Conservation (phyloP, 2,329 filamentous ascomycete species). For the Sphaerulina vaccinii region DNA sequence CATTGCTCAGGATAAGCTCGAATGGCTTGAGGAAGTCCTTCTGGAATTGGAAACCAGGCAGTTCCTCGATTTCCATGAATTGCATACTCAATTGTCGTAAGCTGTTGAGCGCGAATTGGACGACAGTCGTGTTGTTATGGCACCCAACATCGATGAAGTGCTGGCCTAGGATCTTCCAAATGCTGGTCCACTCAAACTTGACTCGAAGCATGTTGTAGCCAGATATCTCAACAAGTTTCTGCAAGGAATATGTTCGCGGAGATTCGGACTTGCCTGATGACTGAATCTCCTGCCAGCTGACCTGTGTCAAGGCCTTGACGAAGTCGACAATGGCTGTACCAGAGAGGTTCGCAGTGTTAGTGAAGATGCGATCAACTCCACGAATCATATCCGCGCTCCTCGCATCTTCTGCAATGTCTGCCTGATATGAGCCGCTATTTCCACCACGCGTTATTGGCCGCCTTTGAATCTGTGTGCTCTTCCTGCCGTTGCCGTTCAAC, state of each 20-base stretch:
- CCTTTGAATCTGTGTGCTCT: constrained; percentile 56
- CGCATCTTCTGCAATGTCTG: constrained; percentile 86
- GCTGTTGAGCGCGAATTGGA: constrained; percentile 96
- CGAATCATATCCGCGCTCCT: constrained; percentile 91
- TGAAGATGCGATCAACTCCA: constrained; percentile 92
- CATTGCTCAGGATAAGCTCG: constrained; percentile 94
- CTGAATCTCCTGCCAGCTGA: constrained; percentile 99
- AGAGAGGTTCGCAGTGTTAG: constrained; percentile 87
- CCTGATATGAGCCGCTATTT: constrained; percentile 53
- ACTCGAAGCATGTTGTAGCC: constrained; percentile 99
- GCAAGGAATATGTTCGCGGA: constrained; percentile 91
- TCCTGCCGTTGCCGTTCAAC: constrained; percentile 22
- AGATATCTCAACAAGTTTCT: constrained; percentile 97
- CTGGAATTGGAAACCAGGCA: constrained; percentile 99
- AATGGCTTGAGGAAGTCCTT: constrained; percentile 99
- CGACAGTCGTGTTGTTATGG: constrained; percentile 92
- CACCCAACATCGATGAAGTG: constrained; percentile 98
- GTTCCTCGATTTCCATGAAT: constrained; percentile 96
- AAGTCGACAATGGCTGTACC: constrained; percentile 96
- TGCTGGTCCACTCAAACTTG: constrained; percentile 95
- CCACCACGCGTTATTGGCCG: constrained; percentile 49
- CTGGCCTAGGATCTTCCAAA: constrained; percentile 95
- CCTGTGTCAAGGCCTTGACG: constrained; percentile 84
- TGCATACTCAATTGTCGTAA: constrained; percentile 94
- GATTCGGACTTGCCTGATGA: constrained; percentile 95